Evolutionary conservation across 306 rosid genomes (phyloP), one percentile per base, ranked within the genome.

Genomic region (Cicer bijugum): DNA sequence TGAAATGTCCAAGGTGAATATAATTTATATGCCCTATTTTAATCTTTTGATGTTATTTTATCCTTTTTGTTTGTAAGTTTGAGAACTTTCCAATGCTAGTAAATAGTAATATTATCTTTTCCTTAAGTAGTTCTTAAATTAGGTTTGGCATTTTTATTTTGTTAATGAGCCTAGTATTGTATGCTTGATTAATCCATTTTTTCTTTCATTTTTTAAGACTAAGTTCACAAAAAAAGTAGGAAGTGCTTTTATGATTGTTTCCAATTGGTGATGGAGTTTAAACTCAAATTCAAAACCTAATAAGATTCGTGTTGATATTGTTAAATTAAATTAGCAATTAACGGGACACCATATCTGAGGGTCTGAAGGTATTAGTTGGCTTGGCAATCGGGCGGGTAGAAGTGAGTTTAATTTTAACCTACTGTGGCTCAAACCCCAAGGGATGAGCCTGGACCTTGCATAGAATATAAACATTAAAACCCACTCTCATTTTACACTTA

Each of bases 1-100:
- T 66, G 98, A 88, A 78, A 70, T 17, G 42, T 78, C 88, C 72
- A 93, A 91, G 97, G 98, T 89, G 59, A 70, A 56, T 74, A 56
- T 16, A 55, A 35, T 76, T 53, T 7, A 52, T 39, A 12, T 64
- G 15, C 63, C 37, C 61, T 59, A 40, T 46, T 77, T 38, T 79
- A 28, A 12, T 58, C 52, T 47, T 17, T 48, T 64, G 55, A 19
- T 64, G 61, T 15, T 75, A 68, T 58, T 60, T 46, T 40, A 64
- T 39, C 40, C 14, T 20, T 69, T 68, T 19, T 15, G 55, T 71
- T 77, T n/a, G 51, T 12, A 48, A 51, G 39, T 58, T 50, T 42
- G 9, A 8, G 38, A 50, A 61, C 12, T 20, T 50, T 50, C 28
- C 6, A 56, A 23, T 56, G 39, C 62, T 55, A 55, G 5, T 15